Evolutionary conservation across 345 rosid species (phyloP), one percentile per base, ranked within the genome.

Genomic region (Cardamine chenopodiifolia): DNA sequence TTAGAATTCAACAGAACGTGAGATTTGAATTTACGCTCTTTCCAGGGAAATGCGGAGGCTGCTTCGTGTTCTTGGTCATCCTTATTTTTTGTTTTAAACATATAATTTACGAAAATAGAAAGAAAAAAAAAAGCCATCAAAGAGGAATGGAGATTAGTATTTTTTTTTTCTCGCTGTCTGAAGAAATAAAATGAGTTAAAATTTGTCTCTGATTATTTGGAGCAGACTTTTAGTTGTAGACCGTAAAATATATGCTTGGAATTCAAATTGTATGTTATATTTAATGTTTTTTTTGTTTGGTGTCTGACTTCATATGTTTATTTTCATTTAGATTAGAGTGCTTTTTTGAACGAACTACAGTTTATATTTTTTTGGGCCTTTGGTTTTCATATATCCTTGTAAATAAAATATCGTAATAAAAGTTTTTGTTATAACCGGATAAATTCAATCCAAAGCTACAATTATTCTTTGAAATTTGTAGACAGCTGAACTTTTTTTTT

Each of bases 91-190:
- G 20, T 0, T 23, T 12, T 5, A 28, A 54, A n/a, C 12, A 68
- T 62, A 44, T 42, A 52, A n/a, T 53, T 25, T 29, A 23, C 2
- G 45, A 42, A 25, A 54, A 42, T 31, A 44, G 9, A 18, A 40
- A 18, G 60, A 61, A 69, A 44, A 5, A 18, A 40, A 18, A 68
- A 61, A 69, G 79, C 74, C 79, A 76, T 68, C 79, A 76, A 40
- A 1, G 47, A 75, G 28, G 74, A 61, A 68, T 39, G 56, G 11
- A 61, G 29, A 42, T 68, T 53, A 62, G 45, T 61, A 12, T 10
- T 11, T 20, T 25, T 50, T n/a, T 17, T 19, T 6, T 4, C 3
- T 34, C 11, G 17, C 8, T 47, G 60, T n/a, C 15, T 57, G 39
- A 35, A 35, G 61, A 23, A 23, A 8, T 25, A 18, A 31, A 22